phyloP scores from a whole-genome alignment of 2,329 filamentous ascomycete species.

The Fusarium sp. region DNA sequence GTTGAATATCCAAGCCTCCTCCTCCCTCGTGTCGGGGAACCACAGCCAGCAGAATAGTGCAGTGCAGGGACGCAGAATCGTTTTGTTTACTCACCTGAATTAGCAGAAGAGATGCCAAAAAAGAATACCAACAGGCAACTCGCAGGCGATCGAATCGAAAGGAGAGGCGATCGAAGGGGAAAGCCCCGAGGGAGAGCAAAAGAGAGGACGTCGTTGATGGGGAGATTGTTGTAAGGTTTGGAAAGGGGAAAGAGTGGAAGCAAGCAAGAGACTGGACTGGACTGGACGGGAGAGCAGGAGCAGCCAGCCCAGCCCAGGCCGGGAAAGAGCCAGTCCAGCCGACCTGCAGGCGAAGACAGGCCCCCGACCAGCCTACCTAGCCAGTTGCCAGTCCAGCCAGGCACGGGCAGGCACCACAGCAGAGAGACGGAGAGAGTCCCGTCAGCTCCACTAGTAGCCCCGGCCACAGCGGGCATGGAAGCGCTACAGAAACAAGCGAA shows the following conservation, averaged over 20 bases:
- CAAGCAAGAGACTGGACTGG: constrained; percentile 18
- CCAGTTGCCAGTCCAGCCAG: constrained; percentile 17
- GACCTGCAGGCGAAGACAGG: neutral
- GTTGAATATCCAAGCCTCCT: constrained; percentile 22
- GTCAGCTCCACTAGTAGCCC: constrained; percentile 28
- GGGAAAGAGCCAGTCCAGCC: neutral
- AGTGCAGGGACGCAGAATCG: constrained; percentile 11
- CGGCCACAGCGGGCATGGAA: constrained; percentile 23
- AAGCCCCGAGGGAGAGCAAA: constrained; percentile 32
- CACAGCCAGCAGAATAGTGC: constrained; percentile 32
- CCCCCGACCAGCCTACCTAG: constrained; percentile 8
- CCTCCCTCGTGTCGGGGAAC: constrained; percentile 23
- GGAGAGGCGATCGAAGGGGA: constrained; percentile 36
- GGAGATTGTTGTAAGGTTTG: constrained; percentile 39
- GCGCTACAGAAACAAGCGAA: constrained; percentile 41
- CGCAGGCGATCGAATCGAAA: constrained; percentile 35
- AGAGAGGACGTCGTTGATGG: constrained; percentile 38
- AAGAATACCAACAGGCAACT: constrained; percentile 33
- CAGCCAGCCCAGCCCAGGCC: constrained; percentile 19
- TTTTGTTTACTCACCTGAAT: constrained; percentile 35
- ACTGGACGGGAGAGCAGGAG: constrained; percentile 22
- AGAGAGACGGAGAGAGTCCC: constrained; percentile 11
- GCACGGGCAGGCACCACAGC: constrained; percentile 23
- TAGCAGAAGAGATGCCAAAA: constrained; percentile 39
- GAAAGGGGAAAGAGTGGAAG: constrained; percentile 40